phyloP scores from a whole-genome alignment of 345 rosid genomes.

The Physaria fendleri region DNA sequence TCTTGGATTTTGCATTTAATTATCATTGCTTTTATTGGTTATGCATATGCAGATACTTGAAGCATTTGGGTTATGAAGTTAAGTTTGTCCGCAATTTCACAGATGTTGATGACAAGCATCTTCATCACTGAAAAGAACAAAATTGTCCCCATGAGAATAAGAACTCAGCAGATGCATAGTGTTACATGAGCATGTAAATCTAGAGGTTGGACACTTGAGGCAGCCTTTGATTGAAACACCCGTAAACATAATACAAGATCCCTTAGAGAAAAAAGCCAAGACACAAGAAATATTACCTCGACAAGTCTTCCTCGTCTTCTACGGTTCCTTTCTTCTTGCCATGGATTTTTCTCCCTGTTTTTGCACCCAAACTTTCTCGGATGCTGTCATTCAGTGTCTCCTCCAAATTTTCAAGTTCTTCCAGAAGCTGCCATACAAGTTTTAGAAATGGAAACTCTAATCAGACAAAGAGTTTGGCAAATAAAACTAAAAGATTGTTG shows the following conservation, averaged over 20 bases:
- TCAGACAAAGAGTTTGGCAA: neutral
- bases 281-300: conserved; percentile 44
- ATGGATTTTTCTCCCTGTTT: conserved; percentile 41
- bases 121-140: conserved; percentile 54
- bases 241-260: neutral
- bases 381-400: conserved; percentile 94
- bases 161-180: neutral
- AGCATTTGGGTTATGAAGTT: too few relatives aligned
- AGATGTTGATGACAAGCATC: too few relatives aligned
- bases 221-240: neutral
- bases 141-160: neutral
- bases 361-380: conserved; percentile 87
- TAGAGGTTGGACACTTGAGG: conserved; percentile 4
- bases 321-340: conserved; percentile 51
- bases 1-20: neutral
- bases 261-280: neutral
- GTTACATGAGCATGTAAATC: neutral
- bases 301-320: conserved; percentile 57
- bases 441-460: neutral
- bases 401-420: conserved; percentile 95
- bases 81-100: too few relatives aligned
- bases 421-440: conserved; percentile 53
- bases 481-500: neutral
- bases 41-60: neutral
- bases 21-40: too few relatives aligned